Evolutionary conservation across 129 eudicot species (phyloP), one percentile per base, ranked within the genome.

Genomic region (Apium graveolens): DNA sequence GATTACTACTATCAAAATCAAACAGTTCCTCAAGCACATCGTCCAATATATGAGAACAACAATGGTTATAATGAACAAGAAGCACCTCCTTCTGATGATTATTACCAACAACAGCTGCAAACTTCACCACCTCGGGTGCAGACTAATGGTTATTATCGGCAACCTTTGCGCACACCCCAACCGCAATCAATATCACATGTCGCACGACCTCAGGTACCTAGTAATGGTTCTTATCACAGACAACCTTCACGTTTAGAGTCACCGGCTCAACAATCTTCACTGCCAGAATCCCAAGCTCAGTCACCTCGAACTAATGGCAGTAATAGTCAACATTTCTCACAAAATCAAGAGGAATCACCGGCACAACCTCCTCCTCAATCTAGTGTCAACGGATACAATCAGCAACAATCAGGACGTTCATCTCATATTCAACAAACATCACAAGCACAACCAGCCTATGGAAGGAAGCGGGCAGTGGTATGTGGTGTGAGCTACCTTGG

Each of bases 401-500:
- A 53, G 62, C 62, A 53, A 53, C 62, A 53, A 20, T 21, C 27
- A 53, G 62, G 62, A 53, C 62, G 26, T 20, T 53, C 62, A 53
- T 53, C 62, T 53, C 8, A 53, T 20, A 53, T 21, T 21, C 62
- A 21, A 20, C 62, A 53, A 53, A 8, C 60, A 51, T 21, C 62
- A 53, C 26, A 21, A 20, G 32, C 9, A 37, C 73, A 8, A 24
- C 81, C 41, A 16, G 81, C 74, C 27, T 81, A 85, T 55, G 96
- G 89, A 79, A 82, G 73, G 79, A 92, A 83, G 85, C 86, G 85
- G 78, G 97, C 96, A 24, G 87, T 92, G 81, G 63, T 92, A 34
- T 86, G 91, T 27, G 93, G 93, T 18, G 84, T 92, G 72, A 92
- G 82, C 81, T 92, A 92, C 85, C 84, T 83, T 80, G 92, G 87